Conservation (phyloP, 2,329 filamentous ascomycete genomes). For the Pseudomassariella vexata region DNA sequence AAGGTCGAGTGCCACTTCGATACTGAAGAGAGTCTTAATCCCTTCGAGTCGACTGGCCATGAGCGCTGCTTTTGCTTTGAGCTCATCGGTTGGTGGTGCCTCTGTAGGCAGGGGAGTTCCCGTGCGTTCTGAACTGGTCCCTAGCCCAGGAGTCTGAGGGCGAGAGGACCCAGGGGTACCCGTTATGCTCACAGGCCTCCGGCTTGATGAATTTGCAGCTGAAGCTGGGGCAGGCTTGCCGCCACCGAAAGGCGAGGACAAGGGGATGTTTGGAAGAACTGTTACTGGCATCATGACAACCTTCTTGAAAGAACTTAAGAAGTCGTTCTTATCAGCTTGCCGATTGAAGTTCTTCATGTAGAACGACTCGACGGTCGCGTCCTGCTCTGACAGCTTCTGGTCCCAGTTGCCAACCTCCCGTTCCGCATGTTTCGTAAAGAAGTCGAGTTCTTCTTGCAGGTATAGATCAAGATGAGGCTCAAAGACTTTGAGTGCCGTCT, state of each 20-base stretch:
- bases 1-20: constrained; percentile 85
- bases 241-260: constrained; percentile 51
- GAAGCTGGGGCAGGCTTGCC: constrained; percentile 28
- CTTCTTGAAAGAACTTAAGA: constrained; percentile 93
- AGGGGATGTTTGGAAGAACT: constrained; percentile 66
- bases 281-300: constrained; percentile 99
- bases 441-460: constrained; percentile 82
- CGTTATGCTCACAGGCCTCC: constrained; percentile 13
- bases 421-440: constrained; percentile 73
- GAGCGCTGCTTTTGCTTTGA: constrained; percentile 94
- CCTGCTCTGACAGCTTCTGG: constrained; percentile 83
- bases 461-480: constrained; percentile 94
- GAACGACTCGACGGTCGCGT: constrained; percentile 84
- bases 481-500: constrained; percentile 67
- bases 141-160: constrained; percentile 42
- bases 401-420: constrained; percentile 81
- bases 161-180: constrained; percentile 37
- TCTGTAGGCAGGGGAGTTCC: constrained; percentile 47
- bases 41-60: constrained; percentile 94
- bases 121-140: constrained; percentile 30
- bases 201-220: constrained; percentile 21
- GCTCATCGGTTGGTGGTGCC: constrained; percentile 81
- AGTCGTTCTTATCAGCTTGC: constrained; percentile 94
- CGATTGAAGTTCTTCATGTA: constrained; percentile 95
- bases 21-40: constrained; percentile 91